Evolutionary conservation across 768 basidiomycete genomes (phyloP).

Genomic region (Russula earlei): DNA sequence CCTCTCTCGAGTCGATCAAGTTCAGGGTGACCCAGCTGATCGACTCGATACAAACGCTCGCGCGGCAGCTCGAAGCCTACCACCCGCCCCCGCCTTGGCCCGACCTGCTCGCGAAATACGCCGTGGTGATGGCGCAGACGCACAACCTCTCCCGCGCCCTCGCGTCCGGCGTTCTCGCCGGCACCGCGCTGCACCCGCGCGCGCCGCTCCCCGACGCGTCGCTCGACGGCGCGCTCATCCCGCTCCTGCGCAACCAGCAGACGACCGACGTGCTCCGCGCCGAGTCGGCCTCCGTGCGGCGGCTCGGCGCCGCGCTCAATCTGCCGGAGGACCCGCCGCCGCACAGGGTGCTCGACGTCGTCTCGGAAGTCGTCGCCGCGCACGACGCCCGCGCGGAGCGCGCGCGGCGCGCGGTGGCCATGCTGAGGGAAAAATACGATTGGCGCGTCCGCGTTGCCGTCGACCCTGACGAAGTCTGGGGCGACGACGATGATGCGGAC

Average conservation of each 20-base stretch:
- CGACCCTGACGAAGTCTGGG: slow-evolving; percentile 57
- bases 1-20: slow-evolving; percentile 54
- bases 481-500: slow-evolving; percentile 65
- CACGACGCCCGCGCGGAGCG: slow-evolving; percentile 72
- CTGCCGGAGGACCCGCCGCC: slow-evolving; percentile 38
- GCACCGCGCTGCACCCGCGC: slow-evolving; percentile 59
- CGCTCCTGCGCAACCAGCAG: slow-evolving; percentile 70
- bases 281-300: slow-evolving; percentile 65
- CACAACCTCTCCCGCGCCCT: slow-evolving; percentile 66
- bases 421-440: slow-evolving; percentile 72
- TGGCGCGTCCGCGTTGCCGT: slow-evolving; percentile 78
- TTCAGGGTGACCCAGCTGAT: slow-evolving; percentile 75
- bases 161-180: slow-evolving; percentile 48
- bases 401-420: slow-evolving; percentile 67
- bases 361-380: slow-evolving; percentile 41
- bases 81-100: slow-evolving; percentile 68
- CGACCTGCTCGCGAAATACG: slow-evolving; percentile 80
- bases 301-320: slow-evolving; percentile 39
- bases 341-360: slow-evolving; percentile 24
- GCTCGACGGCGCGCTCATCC: slow-evolving; percentile 64
- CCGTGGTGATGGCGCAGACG: slow-evolving; percentile 72
- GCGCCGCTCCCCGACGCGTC: slow-evolving; percentile 49
- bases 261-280: slow-evolving; percentile 63
- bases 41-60: slow-evolving; percentile 60
- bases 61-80: slow-evolving; percentile 50